phyloP scores from a whole-genome alignment of 176 grass and related monocot genomes.

The Paspalum vaginatum region DNA sequence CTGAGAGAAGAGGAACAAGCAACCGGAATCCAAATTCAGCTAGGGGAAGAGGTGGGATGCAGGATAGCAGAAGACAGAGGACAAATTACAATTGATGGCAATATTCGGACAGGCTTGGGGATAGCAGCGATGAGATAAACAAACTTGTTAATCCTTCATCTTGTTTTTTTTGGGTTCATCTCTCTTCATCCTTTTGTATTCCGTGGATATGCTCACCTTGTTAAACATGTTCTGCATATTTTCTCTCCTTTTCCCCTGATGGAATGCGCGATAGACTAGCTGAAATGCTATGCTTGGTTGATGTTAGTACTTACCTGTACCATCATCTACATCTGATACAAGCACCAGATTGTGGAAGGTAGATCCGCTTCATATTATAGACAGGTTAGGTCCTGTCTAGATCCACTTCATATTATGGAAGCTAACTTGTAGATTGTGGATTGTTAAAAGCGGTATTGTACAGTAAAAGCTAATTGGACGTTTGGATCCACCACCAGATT shows the following conservation, averaged over 20 bases:
- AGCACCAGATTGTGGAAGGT: no score
- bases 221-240: not conserved
- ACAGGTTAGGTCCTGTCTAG: no score
- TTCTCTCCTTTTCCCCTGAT: not conserved
- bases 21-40: constrained; percentile 26
- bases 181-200: not conserved
- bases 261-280: not conserved
- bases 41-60: constrained; percentile 34
- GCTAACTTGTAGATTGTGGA: no score
- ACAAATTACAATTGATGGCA: constrained; percentile 3
- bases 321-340: not conserved
- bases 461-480: no score
- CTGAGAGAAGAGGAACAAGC: constrained; percentile 52
- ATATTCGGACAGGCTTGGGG: not conserved
- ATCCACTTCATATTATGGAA: no score
- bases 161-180: not conserved
- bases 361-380: no score
- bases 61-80: constrained; percentile 36
- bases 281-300: constrained; percentile 2
- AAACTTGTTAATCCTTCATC: constrained; percentile 15
- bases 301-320: not conserved
- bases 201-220: constrained; percentile 3
- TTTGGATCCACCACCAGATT: no score
- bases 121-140: constrained; percentile 31
- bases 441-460: no score